These are phyloP conservation scores for Aureobasidium sp. DNA, from an alignment of 2,329 filamentous ascomycete species.

Conservation along the genomic window DNA sequence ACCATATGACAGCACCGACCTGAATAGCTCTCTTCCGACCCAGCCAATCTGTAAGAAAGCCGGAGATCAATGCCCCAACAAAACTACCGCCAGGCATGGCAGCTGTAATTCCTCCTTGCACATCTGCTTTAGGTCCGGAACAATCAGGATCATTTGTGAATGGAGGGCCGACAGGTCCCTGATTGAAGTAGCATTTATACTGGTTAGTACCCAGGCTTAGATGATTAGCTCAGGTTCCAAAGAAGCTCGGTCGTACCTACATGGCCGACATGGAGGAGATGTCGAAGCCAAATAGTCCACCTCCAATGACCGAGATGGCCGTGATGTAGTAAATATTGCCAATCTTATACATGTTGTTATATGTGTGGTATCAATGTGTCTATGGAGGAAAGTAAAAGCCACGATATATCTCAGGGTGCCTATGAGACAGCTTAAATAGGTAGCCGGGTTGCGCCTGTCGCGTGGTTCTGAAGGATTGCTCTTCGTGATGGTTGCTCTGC, in stretches of 20 bases:
- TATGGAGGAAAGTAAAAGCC: neutral
- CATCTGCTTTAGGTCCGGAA: conserved; percentile 46
- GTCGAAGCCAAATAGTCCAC: conserved; percentile 54
- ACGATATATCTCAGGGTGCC: neutral
- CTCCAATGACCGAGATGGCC: conserved; percentile 54
- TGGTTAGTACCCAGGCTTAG: conserved; percentile 51
- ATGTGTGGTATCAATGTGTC: neutral
- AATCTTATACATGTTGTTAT: conserved; percentile 29
- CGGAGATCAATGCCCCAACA: conserved; percentile 54
- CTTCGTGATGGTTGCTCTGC: neutral
- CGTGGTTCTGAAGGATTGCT: neutral
- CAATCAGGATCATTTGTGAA: conserved; percentile 35
- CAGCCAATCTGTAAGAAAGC: conserved; percentile 50
- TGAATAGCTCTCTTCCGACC: conserved; percentile 50
- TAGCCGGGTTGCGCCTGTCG: neutral
- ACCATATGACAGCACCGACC: conserved; percentile 35
- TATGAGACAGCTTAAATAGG: neutral
- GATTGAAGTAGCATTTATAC: conserved; percentile 66
- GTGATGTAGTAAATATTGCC: conserved; percentile 54
- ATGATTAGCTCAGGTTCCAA: neutral
- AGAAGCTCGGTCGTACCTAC: neutral
- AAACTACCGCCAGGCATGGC: conserved; percentile 66
- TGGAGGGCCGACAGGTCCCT: conserved; percentile 32
- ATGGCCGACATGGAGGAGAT: conserved; percentile 63
- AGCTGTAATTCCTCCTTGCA: conserved; percentile 63